These are phyloP conservation scores for Mortierella sp. DNA, from an alignment of 371 early-diverging fungal species.

Conservation along the genomic window DNA sequence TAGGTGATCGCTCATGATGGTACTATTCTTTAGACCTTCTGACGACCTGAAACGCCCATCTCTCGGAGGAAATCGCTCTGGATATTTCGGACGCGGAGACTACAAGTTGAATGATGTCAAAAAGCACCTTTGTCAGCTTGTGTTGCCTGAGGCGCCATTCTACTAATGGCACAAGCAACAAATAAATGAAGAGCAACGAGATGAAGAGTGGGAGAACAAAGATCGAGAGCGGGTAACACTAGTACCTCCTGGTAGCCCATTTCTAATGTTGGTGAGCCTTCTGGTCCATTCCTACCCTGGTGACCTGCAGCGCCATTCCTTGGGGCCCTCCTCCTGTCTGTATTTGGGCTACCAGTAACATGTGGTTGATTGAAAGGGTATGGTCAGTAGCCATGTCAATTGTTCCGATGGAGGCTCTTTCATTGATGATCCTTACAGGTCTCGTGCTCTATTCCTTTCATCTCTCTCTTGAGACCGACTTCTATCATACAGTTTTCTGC, in stretches of 20 bases:
- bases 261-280: constrained; percentile 31
- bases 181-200: neutral
- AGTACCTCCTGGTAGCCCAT: constrained; percentile 49
- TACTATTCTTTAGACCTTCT: constrained; percentile 25
- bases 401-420: no score
- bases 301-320: constrained; percentile 25
- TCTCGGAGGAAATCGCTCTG: constrained; percentile 33
- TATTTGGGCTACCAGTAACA: constrained; percentile 10
- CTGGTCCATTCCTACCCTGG: constrained; percentile 27
- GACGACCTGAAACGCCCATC: constrained; percentile 39
- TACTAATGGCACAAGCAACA: constrained; percentile 3
- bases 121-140: neutral
- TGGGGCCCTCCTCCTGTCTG: constrained; percentile 41
- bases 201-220: neutral
- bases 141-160: neutral
- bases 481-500: constrained; percentile 39
- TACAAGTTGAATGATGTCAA: neutral
- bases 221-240: neutral
- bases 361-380: neutral
- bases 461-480: constrained; percentile 53
- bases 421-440: constrained; percentile 29
- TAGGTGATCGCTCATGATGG: constrained; percentile 22
- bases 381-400: neutral
- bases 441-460: constrained; percentile 33
- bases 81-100: constrained; percentile 37